Conservation (phyloP, 805 yeast species). For the Schizosaccharomyces japonicus region DNA sequence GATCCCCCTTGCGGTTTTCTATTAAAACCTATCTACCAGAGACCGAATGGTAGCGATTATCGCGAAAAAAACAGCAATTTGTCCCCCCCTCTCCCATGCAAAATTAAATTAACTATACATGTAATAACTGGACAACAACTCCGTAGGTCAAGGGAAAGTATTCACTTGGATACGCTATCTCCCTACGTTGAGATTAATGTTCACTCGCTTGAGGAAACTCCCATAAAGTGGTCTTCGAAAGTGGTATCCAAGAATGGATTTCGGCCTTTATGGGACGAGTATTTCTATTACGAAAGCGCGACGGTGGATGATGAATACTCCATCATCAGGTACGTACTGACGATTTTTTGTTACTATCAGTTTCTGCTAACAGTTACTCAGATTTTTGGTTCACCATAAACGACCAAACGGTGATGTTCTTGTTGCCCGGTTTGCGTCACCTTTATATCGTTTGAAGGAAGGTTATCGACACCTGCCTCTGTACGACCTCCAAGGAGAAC, state of each 20-base stretch:
- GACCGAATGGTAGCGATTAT: conserved; percentile 5
- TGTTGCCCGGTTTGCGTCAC: conserved; percentile 38
- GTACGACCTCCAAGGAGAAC: conserved; percentile 61
- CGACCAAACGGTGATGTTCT: conserved; percentile 15
- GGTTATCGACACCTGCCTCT: conserved; percentile 54
- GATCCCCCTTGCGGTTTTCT: conserved; percentile 48
- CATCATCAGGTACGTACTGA: conserved; percentile 44
- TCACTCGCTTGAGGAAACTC: not conserved
- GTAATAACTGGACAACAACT: conserved; percentile 23
- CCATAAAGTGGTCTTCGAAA: conserved; percentile 4
- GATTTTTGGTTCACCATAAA: conserved; percentile 19
- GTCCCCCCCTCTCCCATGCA: conserved; percentile 16
- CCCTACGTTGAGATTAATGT: not conserved
- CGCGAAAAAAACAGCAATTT: not conserved
- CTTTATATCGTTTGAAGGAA: conserved; percentile 35
- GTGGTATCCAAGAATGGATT: conserved; percentile 2
- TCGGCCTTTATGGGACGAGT: conserved; percentile 4
- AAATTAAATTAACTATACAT: conserved; percentile 60
- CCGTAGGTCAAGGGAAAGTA: conserved; percentile 1
- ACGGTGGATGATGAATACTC: conserved; percentile 69
- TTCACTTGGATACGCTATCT: not conserved
- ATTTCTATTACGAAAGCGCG: conserved; percentile 20
- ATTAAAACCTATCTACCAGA: conserved; percentile 37
- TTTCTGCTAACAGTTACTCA: conserved; percentile 13
- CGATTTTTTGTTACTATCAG: conserved; percentile 8